A percentile compares a stretch with the other conserved stretches of the same genome.
Evolutionary conservation across 2,329 filamentous ascomycete species (phyloP).

Genomic region (Gyromitra esculenta): DNA sequence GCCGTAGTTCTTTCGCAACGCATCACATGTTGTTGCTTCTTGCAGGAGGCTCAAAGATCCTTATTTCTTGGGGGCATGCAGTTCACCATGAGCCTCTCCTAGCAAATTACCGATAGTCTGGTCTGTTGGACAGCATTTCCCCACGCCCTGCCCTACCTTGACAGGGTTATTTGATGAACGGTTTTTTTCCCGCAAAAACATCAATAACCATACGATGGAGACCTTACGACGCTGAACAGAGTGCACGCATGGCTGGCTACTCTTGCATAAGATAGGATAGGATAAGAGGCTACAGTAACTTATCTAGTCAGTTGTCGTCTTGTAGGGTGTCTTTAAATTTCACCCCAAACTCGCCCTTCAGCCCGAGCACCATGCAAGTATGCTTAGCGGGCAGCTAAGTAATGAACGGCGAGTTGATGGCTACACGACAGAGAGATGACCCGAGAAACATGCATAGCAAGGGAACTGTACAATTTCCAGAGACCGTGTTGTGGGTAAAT

Average conservation of each 20-base stretch:
- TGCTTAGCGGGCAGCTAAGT: slow-evolving; percentile 2
- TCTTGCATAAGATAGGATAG: slow-evolving; percentile 9
- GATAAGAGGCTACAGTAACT: slow-evolving; percentile 4
- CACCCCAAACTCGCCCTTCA: slow-evolving; percentile 1
- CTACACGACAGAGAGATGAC: slow-evolving; percentile 19
- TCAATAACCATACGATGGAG: slow-evolving; percentile 30
- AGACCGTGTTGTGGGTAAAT: slow-evolving; percentile 46
- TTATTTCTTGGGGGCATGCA: slow-evolving; percentile 25
- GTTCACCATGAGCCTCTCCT: slow-evolving; percentile 20
- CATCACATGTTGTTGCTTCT: slow-evolving; percentile 39
- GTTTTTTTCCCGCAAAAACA: slow-evolving; percentile 10
- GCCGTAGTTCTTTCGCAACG: slow-evolving; percentile 24
- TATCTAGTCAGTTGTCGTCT: neutral
- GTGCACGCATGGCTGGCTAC: neutral
- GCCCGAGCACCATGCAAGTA: neutral
- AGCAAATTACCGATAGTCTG: slow-evolving; percentile 38
- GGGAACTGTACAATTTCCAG: slow-evolving; percentile 38
- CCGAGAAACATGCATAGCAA: slow-evolving; percentile 30
- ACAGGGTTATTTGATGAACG: slow-evolving; percentile 17
- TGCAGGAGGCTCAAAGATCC: slow-evolving; percentile 39
- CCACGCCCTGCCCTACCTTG: neutral
- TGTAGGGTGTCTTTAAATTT: slow-evolving; percentile 4
- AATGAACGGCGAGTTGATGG: slow-evolving; percentile 5
- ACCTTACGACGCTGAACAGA: slow-evolving; percentile 17
- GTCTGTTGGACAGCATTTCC: slow-evolving; percentile 30